Conservation (phyloP, 257 asterid genomes). For the Solanum pinnatisectum region DNA sequence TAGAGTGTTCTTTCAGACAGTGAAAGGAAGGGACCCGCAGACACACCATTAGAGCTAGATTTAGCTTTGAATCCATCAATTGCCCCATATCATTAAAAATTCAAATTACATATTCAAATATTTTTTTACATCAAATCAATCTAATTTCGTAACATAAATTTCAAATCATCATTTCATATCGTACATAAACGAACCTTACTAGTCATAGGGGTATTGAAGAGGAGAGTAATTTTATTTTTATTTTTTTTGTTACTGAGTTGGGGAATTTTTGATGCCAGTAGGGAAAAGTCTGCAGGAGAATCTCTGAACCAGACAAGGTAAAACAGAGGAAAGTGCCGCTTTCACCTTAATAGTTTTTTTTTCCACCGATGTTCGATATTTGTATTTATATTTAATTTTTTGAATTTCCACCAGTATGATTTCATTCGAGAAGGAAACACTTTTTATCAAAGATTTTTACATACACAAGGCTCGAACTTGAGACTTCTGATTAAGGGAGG, state of each 20-base stretch:
- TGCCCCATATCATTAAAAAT: background rate
- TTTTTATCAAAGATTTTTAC: too few relatives aligned
- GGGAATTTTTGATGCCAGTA: slow-evolving; percentile 21
- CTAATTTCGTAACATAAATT: too few relatives aligned
- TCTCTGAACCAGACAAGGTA: slow-evolving; percentile 41
- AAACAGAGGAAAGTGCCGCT: slow-evolving; percentile 24
- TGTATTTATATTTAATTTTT: too few relatives aligned
- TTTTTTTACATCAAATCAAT: too few relatives aligned
- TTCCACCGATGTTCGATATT: too few relatives aligned
- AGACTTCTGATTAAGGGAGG: too few relatives aligned
- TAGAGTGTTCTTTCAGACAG: background rate
- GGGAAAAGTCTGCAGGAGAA: slow-evolving; percentile 28
- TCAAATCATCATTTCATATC: background rate
- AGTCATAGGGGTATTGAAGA: background rate
- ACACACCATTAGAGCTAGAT: too few relatives aligned
- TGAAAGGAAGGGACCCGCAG: background rate
- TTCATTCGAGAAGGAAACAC: too few relatives aligned
- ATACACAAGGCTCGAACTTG: background rate
- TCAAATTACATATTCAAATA: too few relatives aligned
- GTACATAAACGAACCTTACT: background rate
- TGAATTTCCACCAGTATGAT: too few relatives aligned
- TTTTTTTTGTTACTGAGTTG: slow-evolving; percentile 5
- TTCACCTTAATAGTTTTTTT: background rate
- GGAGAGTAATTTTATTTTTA: background rate
- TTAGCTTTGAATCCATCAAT: background rate